These are phyloP conservation scores for Kazachstania psychrophila DNA, from an alignment of 805 yeast species.

Conservation along the genomic window DNA sequence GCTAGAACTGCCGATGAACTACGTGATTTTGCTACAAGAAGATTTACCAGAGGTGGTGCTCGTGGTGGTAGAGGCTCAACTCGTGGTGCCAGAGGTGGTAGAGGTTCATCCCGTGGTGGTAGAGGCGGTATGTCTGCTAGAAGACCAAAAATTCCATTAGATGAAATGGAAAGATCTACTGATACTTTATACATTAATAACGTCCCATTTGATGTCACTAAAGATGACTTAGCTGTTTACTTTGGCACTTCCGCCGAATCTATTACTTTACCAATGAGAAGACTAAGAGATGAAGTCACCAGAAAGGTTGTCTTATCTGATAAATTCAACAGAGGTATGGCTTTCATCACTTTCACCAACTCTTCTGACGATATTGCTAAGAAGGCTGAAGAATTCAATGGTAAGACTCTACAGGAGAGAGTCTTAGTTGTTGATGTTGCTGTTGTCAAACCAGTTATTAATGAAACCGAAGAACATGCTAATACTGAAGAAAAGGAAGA, in stretches of 20 bases:
- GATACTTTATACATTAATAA: constrained; percentile 56
- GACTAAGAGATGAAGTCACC: constrained; percentile 22
- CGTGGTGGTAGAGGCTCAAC: constrained; percentile 8
- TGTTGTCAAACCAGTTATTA: constrained; percentile 32
- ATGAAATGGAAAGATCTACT: constrained; percentile 32
- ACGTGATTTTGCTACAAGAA: constrained; percentile 6
- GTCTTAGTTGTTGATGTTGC: constrained; percentile 63
- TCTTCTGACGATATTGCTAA: constrained; percentile 26
- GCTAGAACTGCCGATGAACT: constrained; percentile 16
- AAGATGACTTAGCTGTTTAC: constrained; percentile 44
- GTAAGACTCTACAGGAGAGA: constrained; percentile 56
- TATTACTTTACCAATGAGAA: constrained; percentile 45
- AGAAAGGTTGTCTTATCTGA: constrained; percentile 32
- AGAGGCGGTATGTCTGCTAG: constrained; percentile 15
- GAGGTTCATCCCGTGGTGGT: constrained; percentile 9
- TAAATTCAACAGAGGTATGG: constrained; percentile 45
- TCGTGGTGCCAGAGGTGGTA: constrained; percentile 14
- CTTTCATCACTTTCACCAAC: constrained; percentile 45
- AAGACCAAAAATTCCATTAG: constrained; percentile 30
- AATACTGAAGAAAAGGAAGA: constrained; percentile 2
- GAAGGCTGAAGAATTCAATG: constrained; percentile 63
- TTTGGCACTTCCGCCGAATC: constrained; percentile 41
- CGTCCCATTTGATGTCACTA: constrained; percentile 52
- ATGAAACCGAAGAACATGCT: constrained; percentile 13
- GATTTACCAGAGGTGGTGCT: constrained; percentile 8